Evolutionary conservation across 148 eudicot genomes (phyloP).

Genomic region (Suaeda aralocaspica): DNA sequence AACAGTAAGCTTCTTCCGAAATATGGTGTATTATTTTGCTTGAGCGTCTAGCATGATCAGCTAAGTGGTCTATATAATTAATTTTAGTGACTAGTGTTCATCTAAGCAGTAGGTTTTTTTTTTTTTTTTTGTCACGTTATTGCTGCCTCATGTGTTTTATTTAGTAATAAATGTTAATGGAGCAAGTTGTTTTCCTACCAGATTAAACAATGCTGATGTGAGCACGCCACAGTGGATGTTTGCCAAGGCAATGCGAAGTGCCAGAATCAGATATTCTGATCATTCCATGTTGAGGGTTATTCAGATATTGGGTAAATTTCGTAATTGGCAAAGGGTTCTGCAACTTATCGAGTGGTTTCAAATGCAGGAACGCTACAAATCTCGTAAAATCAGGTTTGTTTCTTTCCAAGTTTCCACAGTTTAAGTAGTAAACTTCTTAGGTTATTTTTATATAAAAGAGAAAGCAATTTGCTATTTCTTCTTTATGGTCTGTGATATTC

Average conservation of each 20-base stretch:
- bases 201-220: slow-evolving; percentile 76
- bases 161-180: background rate
- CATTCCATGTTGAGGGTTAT: slow-evolving; percentile 74
- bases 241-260: slow-evolving; percentile 81
- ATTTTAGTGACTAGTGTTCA: background rate
- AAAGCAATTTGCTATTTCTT: background rate
- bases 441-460: background rate
- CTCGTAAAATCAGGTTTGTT: slow-evolving; percentile 63
- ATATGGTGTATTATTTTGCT: background rate
- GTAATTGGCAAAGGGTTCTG: slow-evolving; percentile 87
- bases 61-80: background rate
- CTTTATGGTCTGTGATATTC: background rate
- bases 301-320: slow-evolving; percentile 80
- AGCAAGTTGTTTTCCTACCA: slow-evolving; percentile 21
- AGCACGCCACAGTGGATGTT: slow-evolving; percentile 95
- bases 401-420: background rate
- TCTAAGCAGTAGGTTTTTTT: background rate
- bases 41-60: background rate
- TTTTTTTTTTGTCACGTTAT: background rate
- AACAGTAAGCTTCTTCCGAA: background rate
- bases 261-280: slow-evolving; percentile 75
- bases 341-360: slow-evolving; percentile 95
- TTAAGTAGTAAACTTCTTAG: background rate
- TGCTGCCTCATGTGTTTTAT: background rate
- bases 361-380: slow-evolving; percentile 73